Evolutionary conservation across 2,329 filamentous ascomycete species (phyloP), one percentile per base, ranked within the genome.

Genomic region (Fusarium anguioides): DNA sequence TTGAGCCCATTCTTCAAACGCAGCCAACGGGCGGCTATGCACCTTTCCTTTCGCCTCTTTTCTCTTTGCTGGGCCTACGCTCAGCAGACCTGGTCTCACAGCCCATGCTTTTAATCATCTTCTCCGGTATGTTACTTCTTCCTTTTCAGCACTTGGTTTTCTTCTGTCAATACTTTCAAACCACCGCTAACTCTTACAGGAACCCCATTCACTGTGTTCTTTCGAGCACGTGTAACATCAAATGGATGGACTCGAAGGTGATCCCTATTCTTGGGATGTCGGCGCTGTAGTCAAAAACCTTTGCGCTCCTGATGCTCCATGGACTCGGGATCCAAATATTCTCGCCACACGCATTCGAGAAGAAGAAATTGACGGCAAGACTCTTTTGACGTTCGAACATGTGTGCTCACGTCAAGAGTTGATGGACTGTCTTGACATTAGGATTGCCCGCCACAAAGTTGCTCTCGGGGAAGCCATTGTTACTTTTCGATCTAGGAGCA

Each of bases 241-340:
- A 49, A 78, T 79, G 77, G 74, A 74, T 26, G 68, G 48, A 20
- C 18, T 52, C 18, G 27, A 36, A 45, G 74, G 78, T 55, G 92
- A 97, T 77, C 93, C 93, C n/a, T 91, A 89, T 76, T 73, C 84
- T 52, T 97, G 93, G 93, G 84, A 85, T 33, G 82, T 89, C 29
- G 87, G 91, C 35, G 83, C 88, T 33, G 87, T 96, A 12, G 84
- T 91, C 11, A 75, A 82, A 17, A 88, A 90, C 72, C 81, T 96
- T 5, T 93, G 89, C 74, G 81, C 84, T 21, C 72, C 80, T 3
- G 74, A 81, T 5, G 80, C 81, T 45, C 83, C 86, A 11, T 87
- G 85, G 84, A 77, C 78, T 45, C 77, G 74, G 6, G 81, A 91
- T 48, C 78, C 83, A 0, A 71, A 72, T 0, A 47, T 74, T 0